Evolutionary conservation across 805 yeast species (phyloP).

Genomic region (Myxozyma sirexii): DNA sequence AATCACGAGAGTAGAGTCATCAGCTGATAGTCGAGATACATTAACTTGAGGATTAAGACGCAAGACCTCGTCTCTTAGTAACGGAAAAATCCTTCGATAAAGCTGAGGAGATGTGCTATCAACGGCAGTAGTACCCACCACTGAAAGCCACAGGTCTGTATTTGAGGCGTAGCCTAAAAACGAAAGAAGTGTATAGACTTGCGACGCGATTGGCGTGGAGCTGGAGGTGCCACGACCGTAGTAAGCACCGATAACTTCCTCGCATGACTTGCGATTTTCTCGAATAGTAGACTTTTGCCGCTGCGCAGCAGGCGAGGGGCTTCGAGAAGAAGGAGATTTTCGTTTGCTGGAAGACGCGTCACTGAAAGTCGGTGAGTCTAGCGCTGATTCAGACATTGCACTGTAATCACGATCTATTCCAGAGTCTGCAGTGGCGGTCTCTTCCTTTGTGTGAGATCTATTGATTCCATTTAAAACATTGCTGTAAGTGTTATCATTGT

Average conservation of each 20-base stretch:
- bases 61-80: conserved; percentile 78
- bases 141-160: conserved; percentile 79
- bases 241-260: conserved; percentile 67
- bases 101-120: conserved; percentile 71
- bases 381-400: background rate
- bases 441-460: too few species aligned
- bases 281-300: conserved; percentile 43
- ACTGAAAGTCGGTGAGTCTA: background rate
- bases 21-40: conserved; percentile 26
- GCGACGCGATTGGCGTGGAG: conserved; percentile 73
- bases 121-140: conserved; percentile 83
- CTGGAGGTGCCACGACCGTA: conserved; percentile 83
- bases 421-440: conserved; percentile 31
- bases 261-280: conserved; percentile 47
- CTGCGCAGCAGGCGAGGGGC: conserved; percentile 32
- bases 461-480: too few species aligned
- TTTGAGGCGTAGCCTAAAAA: conserved; percentile 76
- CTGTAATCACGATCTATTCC: conserved; percentile 3
- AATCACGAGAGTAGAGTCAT: conserved; percentile 52
- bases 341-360: conserved; percentile 33
- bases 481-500: too few species aligned
- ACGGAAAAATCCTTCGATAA: conserved; percentile 69
- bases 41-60: conserved; percentile 56
- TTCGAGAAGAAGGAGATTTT: conserved; percentile 39
- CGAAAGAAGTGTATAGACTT: conserved; percentile 76